Percentiles rank a stretch among this genome's conserved stretches.
phyloP scores from a whole-genome alignment of 345 rosid species.

The Angophora floribunda region DNA sequence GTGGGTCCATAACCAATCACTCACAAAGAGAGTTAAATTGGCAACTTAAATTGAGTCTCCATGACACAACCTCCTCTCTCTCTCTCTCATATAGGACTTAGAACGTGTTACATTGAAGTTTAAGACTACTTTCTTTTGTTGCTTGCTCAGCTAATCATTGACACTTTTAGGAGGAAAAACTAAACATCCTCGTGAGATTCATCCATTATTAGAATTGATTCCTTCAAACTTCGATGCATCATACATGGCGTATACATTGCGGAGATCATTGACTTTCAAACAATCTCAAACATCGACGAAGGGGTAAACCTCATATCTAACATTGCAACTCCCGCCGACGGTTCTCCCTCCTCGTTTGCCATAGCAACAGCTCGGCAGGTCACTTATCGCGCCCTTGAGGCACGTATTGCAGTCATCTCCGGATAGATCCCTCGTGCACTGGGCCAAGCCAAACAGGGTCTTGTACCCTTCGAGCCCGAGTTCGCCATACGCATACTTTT shows the following conservation, averaged over 20 bases:
- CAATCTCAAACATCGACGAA: constrained; percentile 9
- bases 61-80: not conserved
- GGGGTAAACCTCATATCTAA: constrained; percentile 35
- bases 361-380: constrained; percentile 33
- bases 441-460: constrained; percentile 24
- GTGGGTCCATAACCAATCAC: not conserved
- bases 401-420: constrained; percentile 21
- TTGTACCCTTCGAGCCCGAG: not conserved
- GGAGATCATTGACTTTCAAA: not conserved
- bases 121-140: not conserved
- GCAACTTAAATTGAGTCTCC: not conserved
- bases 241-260: not conserved
- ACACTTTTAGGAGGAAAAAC: not conserved
- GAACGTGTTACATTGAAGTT: not conserved
- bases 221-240: not conserved
- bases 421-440: constrained; percentile 31
- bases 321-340: constrained; percentile 30
- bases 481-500: constrained; percentile 14
- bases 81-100: not conserved
- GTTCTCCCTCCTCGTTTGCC: constrained; percentile 40
- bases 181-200: not conserved
- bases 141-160: not conserved
- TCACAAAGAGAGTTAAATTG: not conserved
- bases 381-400: constrained; percentile 20
- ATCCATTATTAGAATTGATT: not conserved